Percentiles rank a stretch among this genome's conserved stretches.
Conservation (phyloP, 345 rosid species). For the Eutrema yunnanense region DNA sequence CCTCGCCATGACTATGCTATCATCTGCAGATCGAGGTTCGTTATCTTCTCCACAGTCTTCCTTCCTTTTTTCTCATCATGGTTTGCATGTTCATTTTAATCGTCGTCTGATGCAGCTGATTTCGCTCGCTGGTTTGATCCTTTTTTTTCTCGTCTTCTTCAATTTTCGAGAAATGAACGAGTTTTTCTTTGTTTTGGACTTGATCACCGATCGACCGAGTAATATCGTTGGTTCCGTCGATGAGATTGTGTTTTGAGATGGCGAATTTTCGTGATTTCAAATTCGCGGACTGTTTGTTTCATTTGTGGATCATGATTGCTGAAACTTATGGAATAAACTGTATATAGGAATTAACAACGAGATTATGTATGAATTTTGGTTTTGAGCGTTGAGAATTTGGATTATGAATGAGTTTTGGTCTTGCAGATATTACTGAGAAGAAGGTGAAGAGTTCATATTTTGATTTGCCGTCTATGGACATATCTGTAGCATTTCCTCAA, state of each 20-base stretch:
- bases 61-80: neutral
- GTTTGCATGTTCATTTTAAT: neutral
- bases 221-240: neutral
- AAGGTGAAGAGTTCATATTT: conserved; percentile 50
- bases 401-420: neutral
- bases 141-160: neutral
- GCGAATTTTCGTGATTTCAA: neutral
- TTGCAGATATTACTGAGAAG: conserved; percentile 32
- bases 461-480: conserved; percentile 57
- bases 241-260: neutral
- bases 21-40: conserved; percentile 29
- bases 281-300: neutral
- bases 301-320: neutral
- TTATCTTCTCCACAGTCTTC: neutral
- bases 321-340: neutral
- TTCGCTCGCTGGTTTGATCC: neutral
- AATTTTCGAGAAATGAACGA: neutral
- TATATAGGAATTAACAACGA: neutral
- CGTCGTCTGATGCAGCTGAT: neutral
- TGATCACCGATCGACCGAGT: neutral
- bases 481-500: conserved; percentile 87
- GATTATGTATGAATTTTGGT: neutral
- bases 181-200: neutral
- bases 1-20: conserved; percentile 31
- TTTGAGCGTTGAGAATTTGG: neutral